Base-by-base conservation (phyloP, 2,329 filamentous ascomycete species). In the Cladosporium phlei region DNA sequence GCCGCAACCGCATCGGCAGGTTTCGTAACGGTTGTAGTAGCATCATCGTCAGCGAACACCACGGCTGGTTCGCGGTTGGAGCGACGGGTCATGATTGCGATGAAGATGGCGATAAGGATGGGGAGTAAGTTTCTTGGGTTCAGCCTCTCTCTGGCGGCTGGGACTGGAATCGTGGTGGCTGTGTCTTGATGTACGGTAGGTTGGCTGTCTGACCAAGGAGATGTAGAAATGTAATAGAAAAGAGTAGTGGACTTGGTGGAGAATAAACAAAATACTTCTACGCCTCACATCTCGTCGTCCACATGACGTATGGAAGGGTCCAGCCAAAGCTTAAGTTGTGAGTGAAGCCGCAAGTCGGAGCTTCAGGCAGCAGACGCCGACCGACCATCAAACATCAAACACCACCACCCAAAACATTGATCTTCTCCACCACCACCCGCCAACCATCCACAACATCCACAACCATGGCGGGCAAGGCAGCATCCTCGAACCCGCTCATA, bases 401-500 rank as follows among this genome's bases (percentile, higher is more conserved):
- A 32, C 25, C 14, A 3, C 8, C 28, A 7, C n/a, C n/a, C n/a
- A n/a, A n/a, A n/a, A n/a, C n/a, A n/a, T n/a, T n/a, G n/a, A n/a
- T 14, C 42, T 37, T n/a, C n/a, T 27, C 9, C 14, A 20, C 20
- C 17, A 21, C 3, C 25, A 20, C 8, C 22, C n/a, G 17, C 10
- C 22, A 34, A 20, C 5, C n/a, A n/a, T 21, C 14, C 16, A 29
- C 37, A 39, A 25, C 25, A 38, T 38, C 22, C 35, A 16, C 46
- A 51, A 64, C 42, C 14, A 70, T 70, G 68, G 64, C 62, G 32
- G 59, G 56, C 46, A 50, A 55, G 21, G 21, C 34, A 17, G 28
- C 34, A n/a, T 50, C 54, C n/a, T 50, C 59, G 9, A 73, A 73
- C 47, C 66, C 69, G 19, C 68, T 74, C 19, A 55, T 74, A 37